Evolutionary conservation across 208 protist species (phyloP), one percentile per base, ranked within the genome.

Genomic region (Leishmania gerbilli): DNA sequence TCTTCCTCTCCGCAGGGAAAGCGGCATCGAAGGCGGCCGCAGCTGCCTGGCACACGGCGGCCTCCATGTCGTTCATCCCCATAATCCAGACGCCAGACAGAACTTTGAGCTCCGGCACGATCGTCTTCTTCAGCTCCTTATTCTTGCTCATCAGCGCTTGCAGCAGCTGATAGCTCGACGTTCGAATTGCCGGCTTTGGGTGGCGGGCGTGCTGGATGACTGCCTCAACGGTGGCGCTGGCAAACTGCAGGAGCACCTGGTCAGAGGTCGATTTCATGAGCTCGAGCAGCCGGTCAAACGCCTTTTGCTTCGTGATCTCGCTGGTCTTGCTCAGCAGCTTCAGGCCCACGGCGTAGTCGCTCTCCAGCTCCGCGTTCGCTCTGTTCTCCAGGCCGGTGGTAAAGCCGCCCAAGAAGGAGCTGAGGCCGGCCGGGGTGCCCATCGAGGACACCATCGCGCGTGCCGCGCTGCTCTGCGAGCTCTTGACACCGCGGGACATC

Each of bases 231-330:
- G 96, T 89, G 15, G 76, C 84, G 37, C 89, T 76, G 31, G 89
- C 84, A 74, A 90, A 96, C 42, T 76, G 84, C 51, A 87, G 42
- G 37, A 98, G 74, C 19, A 86, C 86, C 15, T 87, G 76, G 45
- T 90, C 87, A 3, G 79, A 40, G 7, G 79, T 58, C 3, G 84
- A 74, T 42, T 74, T 69, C 21, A 69, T 84, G 45, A 94, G 60
- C 65, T 79, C 24, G 8, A 80, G 45, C 21, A 98, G 84, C 71
- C 92, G 87, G 19, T 82, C 79, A 19, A 98, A 87, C 6, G 95
- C 87, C 83, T 98, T 98, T 40, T 94, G 89, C 81, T 97, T 95
- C 6, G 93, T 98, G 24, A 91, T 92, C 45, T 98, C 95, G 83
- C 90, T 95, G 34, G 79, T 91, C 82, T 98, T 98, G 56, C 77